These are phyloP conservation scores for Phytopythium mirpurense DNA, from an alignment of 352 stramenopile species.

Conservation along the genomic window DNA sequence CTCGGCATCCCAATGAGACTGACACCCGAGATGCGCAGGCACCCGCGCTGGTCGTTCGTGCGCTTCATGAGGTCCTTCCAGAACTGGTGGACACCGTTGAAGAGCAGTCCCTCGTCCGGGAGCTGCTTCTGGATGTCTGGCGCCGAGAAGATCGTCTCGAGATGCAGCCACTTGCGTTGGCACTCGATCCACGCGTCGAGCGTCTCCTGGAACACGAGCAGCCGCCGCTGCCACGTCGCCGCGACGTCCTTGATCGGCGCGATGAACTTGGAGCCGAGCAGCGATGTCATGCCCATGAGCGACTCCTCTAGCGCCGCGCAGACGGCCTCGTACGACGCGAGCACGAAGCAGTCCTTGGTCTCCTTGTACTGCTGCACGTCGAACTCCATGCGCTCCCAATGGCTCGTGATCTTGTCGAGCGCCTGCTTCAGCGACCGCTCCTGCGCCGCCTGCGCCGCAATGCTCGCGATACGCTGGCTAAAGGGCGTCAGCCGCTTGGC, in stretches of 20 bases:
- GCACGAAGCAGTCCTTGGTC: slow-evolving; percentile 82
- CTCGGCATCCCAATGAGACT: slow-evolving; percentile 20
- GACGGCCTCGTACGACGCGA: slow-evolving; percentile 74
- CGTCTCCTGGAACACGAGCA: slow-evolving; percentile 80
- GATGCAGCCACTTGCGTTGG: slow-evolving; percentile 78
- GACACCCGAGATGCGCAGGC: slow-evolving; percentile 58
- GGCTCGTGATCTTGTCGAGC: slow-evolving; percentile 78
- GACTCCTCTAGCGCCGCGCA: slow-evolving; percentile 86
- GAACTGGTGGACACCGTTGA: slow-evolving; percentile 63
- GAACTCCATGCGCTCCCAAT: slow-evolving; percentile 86
- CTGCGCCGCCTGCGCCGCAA: slow-evolving; percentile 84
- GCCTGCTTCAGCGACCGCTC: slow-evolving; percentile 85
- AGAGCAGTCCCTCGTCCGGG: slow-evolving; percentile 55
- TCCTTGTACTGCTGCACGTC: slow-evolving; percentile 90
- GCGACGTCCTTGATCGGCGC: slow-evolving; percentile 70
- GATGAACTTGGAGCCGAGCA: slow-evolving; percentile 89
- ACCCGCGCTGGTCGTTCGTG: slow-evolving; percentile 53
- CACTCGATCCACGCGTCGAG: slow-evolving; percentile 76
- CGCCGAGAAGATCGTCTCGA: slow-evolving; percentile 79
- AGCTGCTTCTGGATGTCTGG: slow-evolving; percentile 83
- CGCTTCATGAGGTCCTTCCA: slow-evolving; percentile 78
- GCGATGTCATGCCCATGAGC: slow-evolving; percentile 84
- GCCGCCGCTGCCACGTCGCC: slow-evolving; percentile 53
- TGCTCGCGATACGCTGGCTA: slow-evolving; percentile 69
- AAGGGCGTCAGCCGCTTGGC: slow-evolving; percentile 72